Percentiles rank a stretch among this genome's conserved stretches.
These are phyloP conservation scores for Spiromastix sp. DNA, from an alignment of 2,329 filamentous ascomycete genomes.

Conservation along the genomic window DNA sequence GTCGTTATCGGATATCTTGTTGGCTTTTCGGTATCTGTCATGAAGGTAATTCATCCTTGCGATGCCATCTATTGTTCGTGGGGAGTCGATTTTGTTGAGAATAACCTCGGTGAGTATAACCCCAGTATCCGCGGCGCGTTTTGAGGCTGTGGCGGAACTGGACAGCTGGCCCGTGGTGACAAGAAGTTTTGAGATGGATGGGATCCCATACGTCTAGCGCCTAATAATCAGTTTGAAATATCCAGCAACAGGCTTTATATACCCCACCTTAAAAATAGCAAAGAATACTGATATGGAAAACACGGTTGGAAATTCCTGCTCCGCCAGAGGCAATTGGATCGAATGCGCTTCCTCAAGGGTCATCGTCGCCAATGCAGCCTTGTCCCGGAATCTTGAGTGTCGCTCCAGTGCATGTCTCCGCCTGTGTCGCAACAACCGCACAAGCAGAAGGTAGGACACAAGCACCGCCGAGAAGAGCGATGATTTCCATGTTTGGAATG, in stretches of 20 bases:
- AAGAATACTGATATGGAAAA: conserved; percentile 18
- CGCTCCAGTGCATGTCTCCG: too few relatives aligned
- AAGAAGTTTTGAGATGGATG: conserved; percentile 38
- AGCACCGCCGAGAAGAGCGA: too few relatives aligned
- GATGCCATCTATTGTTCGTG: conserved; percentile 36
- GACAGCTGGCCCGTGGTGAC: conserved; percentile 37
- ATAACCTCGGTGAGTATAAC: conserved; percentile 36
- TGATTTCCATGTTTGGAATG: too few relatives aligned
- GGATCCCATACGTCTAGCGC: conserved; percentile 37
- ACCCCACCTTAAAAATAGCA: conserved; percentile 18
- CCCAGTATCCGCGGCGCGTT: conserved; percentile 39
- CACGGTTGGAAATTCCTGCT: conserved; percentile 24
- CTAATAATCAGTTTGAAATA: not conserved
- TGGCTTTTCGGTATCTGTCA: conserved; percentile 39
- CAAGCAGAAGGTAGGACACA: too few relatives aligned
- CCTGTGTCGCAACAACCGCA: too few relatives aligned
- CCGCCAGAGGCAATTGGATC: conserved; percentile 19
- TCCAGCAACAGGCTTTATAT: not conserved
- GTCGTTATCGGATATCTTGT: conserved; percentile 47
- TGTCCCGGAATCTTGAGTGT: too few relatives aligned
- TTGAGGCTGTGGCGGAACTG: conserved; percentile 31
- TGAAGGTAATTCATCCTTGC: conserved; percentile 53
- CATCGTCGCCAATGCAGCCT: conserved; percentile 22
- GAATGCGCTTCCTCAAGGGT: conserved; percentile 20
- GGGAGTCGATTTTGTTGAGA: conserved; percentile 24